These are phyloP conservation scores for Gossypium mustelinum DNA, from an alignment of 345 rosid species.

Conservation along the genomic window DNA sequence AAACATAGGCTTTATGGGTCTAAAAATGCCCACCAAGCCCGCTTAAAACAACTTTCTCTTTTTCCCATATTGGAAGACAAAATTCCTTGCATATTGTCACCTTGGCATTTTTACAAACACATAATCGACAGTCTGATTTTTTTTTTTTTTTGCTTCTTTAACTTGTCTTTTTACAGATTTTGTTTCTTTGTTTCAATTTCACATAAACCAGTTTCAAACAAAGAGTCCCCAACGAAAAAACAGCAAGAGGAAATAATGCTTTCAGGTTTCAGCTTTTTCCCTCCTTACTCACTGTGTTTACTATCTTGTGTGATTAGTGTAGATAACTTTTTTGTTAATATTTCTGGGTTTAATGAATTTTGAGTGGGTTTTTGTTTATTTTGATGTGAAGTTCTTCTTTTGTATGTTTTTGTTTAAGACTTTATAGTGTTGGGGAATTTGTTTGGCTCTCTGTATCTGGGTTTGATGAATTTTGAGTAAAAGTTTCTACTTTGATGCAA, in stretches of 20 bases:
- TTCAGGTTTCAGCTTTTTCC: neutral
- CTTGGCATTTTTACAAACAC: neutral
- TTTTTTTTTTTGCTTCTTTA: too few species aligned
- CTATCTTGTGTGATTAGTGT: neutral
- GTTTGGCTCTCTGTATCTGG: neutral
- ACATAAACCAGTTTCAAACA: neutral
- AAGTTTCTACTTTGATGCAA: neutral
- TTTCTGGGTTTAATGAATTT: slow-evolving; percentile 4
- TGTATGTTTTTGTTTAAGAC: too few species aligned
- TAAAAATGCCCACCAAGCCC: neutral
- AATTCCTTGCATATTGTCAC: neutral
- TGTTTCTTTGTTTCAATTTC: neutral
- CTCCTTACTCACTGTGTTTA: neutral
- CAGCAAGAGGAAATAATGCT: neutral
- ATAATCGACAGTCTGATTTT: neutral
- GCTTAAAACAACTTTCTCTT: too few species aligned
- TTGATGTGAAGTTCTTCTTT: neutral
- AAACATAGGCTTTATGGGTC: neutral
- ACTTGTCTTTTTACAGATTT: neutral
- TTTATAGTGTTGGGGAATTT: neutral
- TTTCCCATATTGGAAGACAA: neutral
- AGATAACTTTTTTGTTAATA: neutral
- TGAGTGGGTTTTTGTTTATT: neutral
- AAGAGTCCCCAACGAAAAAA: neutral
- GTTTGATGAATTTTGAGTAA: neutral